Evolutionary conservation across 148 eudicot genomes (phyloP).

Genomic region (Polygonum aviculare): DNA sequence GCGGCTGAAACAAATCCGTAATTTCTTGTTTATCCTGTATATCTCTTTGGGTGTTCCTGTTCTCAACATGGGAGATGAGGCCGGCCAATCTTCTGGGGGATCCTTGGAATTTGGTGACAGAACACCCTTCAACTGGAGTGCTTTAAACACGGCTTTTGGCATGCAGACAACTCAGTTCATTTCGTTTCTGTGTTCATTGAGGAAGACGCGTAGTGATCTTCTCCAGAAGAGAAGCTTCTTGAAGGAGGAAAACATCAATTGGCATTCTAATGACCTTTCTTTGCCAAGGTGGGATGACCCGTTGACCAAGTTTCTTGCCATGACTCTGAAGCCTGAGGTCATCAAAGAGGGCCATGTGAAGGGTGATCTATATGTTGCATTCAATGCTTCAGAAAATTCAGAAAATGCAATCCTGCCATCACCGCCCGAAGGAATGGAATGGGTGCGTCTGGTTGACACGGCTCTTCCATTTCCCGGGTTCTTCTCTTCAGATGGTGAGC

Average conservation of each 20-base stretch:
- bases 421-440: slow-evolving; percentile 37
- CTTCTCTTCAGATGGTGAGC: slow-evolving; percentile 54
- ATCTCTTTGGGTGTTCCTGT: slow-evolving; percentile 87
- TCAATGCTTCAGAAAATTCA: slow-evolving; percentile 39
- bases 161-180: slow-evolving; percentile 59
- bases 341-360: slow-evolving; percentile 11
- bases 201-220: slow-evolving; percentile 59
- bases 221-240: slow-evolving; percentile 55
- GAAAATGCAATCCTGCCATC: slow-evolving; percentile 51
- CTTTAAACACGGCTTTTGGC: slow-evolving; percentile 58
- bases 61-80: slow-evolving; percentile 96
- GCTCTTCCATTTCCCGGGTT: slow-evolving; percentile 75
- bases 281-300: slow-evolving; percentile 85
- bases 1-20: slow-evolving; percentile 86
- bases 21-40: slow-evolving; percentile 64
- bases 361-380: slow-evolving; percentile 64
- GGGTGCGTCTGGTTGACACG: slow-evolving; percentile 84
- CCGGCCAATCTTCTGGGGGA: slow-evolving; percentile 83
- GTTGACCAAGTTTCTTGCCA: slow-evolving; percentile 57
- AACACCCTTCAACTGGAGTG: slow-evolving; percentile 65
- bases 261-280: slow-evolving; percentile 48
- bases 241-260: slow-evolving; percentile 57
- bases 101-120: slow-evolving; percentile 40
- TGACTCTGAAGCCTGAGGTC: slow-evolving; percentile 55
- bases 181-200: slow-evolving; percentile 58